These are phyloP conservation scores for Camillea tinctor DNA, from an alignment of 2,329 filamentous ascomycete genomes.

Conservation along the genomic window DNA sequence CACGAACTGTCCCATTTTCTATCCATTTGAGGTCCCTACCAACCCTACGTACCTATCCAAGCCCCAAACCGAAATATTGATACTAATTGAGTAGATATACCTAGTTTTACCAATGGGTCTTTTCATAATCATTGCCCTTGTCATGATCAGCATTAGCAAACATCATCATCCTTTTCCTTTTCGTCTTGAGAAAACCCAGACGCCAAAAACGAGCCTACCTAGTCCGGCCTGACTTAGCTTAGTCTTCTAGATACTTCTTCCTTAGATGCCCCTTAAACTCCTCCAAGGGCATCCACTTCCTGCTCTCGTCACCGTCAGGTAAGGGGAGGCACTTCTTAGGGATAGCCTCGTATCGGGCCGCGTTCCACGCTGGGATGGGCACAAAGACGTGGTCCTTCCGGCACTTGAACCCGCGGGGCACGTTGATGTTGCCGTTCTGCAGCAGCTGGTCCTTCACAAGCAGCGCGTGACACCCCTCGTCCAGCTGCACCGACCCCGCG, in stretches of 20 bases:
- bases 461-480: conserved; percentile 20
- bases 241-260: conserved; percentile 18
- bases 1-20: too few species aligned
- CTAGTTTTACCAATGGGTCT: too few species aligned
- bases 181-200: too few species aligned
- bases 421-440: neutral
- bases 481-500: conserved; percentile 21
- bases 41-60: too few species aligned
- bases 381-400: conserved; percentile 26
- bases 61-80: too few species aligned
- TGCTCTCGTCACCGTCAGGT: conserved; percentile 14
- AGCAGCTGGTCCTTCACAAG: conserved; percentile 21
- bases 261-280: conserved; percentile 28
- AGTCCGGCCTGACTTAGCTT: too few species aligned
- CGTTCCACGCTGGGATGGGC: conserved; percentile 24
- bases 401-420: conserved; percentile 20
- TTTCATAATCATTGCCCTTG: too few species aligned
- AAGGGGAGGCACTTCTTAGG: conserved; percentile 24
- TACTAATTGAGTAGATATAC: too few species aligned
- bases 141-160: too few species aligned
- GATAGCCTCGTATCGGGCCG: conserved; percentile 17
- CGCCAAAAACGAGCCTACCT: too few species aligned
- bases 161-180: too few species aligned
- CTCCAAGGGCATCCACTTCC: conserved; percentile 27
- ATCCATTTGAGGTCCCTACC: too few species aligned